Evolutionary conservation across 148 eudicot genomes (phyloP).

Genomic region (Cornus controversa): DNA sequence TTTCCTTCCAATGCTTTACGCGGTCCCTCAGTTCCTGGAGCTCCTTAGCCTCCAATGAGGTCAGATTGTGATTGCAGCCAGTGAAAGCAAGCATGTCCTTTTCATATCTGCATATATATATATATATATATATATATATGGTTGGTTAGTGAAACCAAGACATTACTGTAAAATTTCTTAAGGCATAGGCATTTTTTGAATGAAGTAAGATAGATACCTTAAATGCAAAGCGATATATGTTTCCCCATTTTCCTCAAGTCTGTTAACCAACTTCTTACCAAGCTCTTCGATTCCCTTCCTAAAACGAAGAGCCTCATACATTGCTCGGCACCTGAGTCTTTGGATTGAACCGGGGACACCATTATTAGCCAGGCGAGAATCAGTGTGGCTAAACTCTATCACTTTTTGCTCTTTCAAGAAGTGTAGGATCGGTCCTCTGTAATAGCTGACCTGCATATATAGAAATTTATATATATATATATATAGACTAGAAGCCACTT

Average conservation of each 20-base stretch:
- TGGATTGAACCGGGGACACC: constrained; percentile 43
- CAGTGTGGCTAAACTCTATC: constrained; percentile 43
- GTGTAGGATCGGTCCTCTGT: constrained; percentile 21
- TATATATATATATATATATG: no score
- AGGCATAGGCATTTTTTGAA: no score
- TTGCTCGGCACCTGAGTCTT: constrained; percentile 53
- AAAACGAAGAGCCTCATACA: constrained; percentile 49
- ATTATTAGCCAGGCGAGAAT: constrained; percentile 53
- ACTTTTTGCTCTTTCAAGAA: constrained; percentile 34
- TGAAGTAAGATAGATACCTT: constrained; percentile 26
- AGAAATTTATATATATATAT: no score
- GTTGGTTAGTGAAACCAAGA: no score
- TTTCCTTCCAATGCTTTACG: constrained; percentile 56
- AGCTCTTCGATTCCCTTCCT: constrained; percentile 35
- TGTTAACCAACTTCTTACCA: constrained; percentile 31
- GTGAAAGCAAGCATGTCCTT: constrained; percentile 67
- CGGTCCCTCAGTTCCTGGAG: constrained; percentile 36
- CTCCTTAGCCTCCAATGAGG: constrained; percentile 38
- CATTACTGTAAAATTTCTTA: no score
- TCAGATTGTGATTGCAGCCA: constrained; percentile 52
- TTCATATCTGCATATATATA: constrained; percentile 55
- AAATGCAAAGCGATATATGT: constrained; percentile 57
- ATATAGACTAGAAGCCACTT: background rate
- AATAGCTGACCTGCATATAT: constrained; percentile 35
- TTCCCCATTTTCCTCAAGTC: constrained; percentile 27